Evolutionary conservation across 2,329 filamentous ascomycete genomes (phyloP), one percentile per base, ranked within the genome.

Genomic region (Trichoderma brevicompactum): DNA sequence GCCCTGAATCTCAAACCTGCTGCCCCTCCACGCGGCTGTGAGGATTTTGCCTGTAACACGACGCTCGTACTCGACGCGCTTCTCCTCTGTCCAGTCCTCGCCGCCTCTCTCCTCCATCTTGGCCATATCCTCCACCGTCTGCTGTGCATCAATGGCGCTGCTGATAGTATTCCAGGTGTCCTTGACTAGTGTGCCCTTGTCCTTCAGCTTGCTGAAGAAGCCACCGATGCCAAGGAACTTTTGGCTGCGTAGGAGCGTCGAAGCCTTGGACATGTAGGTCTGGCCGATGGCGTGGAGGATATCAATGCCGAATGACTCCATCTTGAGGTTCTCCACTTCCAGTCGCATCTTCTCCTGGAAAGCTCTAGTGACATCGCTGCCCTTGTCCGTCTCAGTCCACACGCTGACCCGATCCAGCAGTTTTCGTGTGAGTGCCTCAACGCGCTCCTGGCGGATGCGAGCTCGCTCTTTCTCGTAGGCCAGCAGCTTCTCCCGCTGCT

Each of bases 71-170:
- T 99, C 95, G 48, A 89, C 89, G 80, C 94, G 93, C 83, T 91
- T 94, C 87, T 98, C 95, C 68, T 99, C 95, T 0, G 95, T 98
- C 95, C 95, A 99, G 68, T 97, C 93, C 64, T 97, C 95, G 56
- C 95, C 95, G 61, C 94, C 95, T 74, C 89, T 89, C 82, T 97
- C 92, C 81, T 99, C 95, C 79, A 94, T 84, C 77, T 94, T 93
- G 63, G 93, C 94, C 95, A 99, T 98, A 78, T 97, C 94, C 81
- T 99, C 94, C 88, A 99, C 97, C 67, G 94, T 97, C 82, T 97
- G 90, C 81, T 99, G 95, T 32, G 95, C 95, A 75, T 97, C 94
- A 70, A 99, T 96, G 44, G 95, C 95, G 59, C 92, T 96, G 69
- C 89, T 93, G 75, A 99, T 97, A 36, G 95, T 99, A 75, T 92